Percentiles rank a stretch among this genome's conserved stretches.
Conservation (phyloP, 2,329 filamentous ascomycete genomes). For the Hypoxylon sp. region DNA sequence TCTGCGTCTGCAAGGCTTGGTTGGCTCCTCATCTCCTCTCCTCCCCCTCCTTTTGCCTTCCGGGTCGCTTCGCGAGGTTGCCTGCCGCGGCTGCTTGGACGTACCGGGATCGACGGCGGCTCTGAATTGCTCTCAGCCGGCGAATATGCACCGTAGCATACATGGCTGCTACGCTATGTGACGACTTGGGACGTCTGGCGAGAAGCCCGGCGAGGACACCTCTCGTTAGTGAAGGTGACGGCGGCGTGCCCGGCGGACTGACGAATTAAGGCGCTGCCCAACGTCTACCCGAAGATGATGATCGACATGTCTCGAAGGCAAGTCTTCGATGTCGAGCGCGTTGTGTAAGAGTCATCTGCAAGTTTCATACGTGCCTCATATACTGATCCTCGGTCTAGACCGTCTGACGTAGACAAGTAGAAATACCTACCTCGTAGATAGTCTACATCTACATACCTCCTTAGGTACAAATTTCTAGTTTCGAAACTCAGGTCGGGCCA, state of each 20-base stretch:
- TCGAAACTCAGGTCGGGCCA: neutral
- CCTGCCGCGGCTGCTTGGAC: neutral
- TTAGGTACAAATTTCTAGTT: neutral
- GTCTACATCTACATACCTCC: too few relatives aligned
- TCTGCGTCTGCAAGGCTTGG: neutral
- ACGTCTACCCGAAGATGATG: conserved; percentile 22
- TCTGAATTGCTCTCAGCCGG: conserved; percentile 7
- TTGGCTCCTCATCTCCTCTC: too few relatives aligned
- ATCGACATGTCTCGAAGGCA: conserved; percentile 21
- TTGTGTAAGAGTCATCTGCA: conserved; percentile 6
- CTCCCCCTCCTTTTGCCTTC: too few relatives aligned
- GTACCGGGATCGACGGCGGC: conserved; percentile 14
- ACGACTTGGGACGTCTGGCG: conserved; percentile 3
- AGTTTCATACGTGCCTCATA: too few relatives aligned
- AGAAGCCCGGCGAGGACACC: neutral
- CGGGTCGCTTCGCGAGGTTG: neutral
- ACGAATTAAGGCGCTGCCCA: conserved; percentile 23
- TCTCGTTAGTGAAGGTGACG: too few relatives aligned
- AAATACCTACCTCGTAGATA: neutral
- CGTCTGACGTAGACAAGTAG: neutral
- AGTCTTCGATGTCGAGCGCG: conserved; percentile 23
- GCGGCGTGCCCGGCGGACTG: conserved; percentile 1
- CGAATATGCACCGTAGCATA: conserved; percentile 9
- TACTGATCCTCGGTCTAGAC: neutral
- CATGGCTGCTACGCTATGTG: neutral